Evolutionary conservation across 1,284 basidiomycete genomes (phyloP).

Genomic region (Microbotryomycetes sp.): DNA sequence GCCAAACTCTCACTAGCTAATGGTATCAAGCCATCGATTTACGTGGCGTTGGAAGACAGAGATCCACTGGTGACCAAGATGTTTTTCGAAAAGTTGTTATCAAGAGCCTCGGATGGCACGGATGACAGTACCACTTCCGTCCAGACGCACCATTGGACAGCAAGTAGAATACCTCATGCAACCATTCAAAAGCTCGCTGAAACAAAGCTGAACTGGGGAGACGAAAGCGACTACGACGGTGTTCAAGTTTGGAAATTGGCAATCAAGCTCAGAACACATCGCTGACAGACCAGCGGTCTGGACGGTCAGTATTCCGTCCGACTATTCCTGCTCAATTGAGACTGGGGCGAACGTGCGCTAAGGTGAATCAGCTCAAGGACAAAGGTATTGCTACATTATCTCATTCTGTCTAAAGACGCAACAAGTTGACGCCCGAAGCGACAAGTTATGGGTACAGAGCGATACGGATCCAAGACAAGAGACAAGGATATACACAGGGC

Average conservation of each 20-base stretch:
- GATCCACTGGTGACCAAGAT: conserved; percentile 60
- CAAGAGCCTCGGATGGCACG: conserved; percentile 56
- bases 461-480: too few relatives aligned
- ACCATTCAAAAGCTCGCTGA: conserved; percentile 51
- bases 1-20: conserved; percentile 44
- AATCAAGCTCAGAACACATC: too few relatives aligned
- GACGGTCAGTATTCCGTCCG: too few relatives aligned
- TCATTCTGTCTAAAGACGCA: too few relatives aligned
- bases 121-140: conserved; percentile 46
- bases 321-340: too few relatives aligned
- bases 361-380: too few relatives aligned
- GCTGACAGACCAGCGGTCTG: too few relatives aligned
- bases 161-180: conserved; percentile 31
- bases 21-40: conserved; percentile 48
- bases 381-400: too few relatives aligned
- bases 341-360: too few relatives aligned
- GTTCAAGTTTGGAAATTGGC: conserved; percentile 62
- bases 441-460: too few relatives aligned
- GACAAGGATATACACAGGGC: too few relatives aligned
- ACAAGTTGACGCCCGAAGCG: too few relatives aligned
- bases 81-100: conserved; percentile 52
- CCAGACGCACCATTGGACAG: neutral
- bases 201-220: conserved; percentile 49
- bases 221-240: conserved; percentile 61
- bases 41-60: conserved; percentile 67